These are phyloP conservation scores for Wickerhamomyces mucosus DNA, from an alignment of 805 yeast species.

Conservation along the genomic window DNA sequence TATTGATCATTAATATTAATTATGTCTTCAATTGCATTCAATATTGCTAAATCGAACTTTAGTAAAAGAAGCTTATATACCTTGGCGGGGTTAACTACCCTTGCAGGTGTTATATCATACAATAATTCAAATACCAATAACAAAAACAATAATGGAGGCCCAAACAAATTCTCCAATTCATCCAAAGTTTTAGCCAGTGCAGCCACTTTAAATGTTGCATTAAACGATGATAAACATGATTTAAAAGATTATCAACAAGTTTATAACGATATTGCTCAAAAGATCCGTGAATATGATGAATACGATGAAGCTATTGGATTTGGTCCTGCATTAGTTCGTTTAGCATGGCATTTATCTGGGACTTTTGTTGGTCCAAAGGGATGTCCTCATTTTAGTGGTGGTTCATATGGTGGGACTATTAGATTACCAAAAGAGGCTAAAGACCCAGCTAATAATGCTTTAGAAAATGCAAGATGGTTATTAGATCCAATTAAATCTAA, in stretches of 20 bases:
- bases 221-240: slow-evolving; percentile 20
- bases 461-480: slow-evolving; percentile 40
- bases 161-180: slow-evolving; percentile 9
- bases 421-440: slow-evolving; percentile 45
- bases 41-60: background rate
- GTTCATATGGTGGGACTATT: slow-evolving; percentile 66
- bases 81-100: slow-evolving; percentile 23
- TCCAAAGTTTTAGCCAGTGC: slow-evolving; percentile 26
- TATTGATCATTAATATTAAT: too few species aligned
- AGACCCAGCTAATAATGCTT: slow-evolving; percentile 41
- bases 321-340: slow-evolving; percentile 71
- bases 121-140: slow-evolving; percentile 8
- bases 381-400: slow-evolving; percentile 34
- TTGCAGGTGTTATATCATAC: slow-evolving; percentile 17
- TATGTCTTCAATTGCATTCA: background rate
- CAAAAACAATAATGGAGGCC: slow-evolving; percentile 13
- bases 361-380: slow-evolving; percentile 45
- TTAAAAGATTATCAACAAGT: slow-evolving; percentile 49
- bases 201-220: slow-evolving; percentile 26
- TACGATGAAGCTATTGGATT: slow-evolving; percentile 61
- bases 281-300: slow-evolving; percentile 43
- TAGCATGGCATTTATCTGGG: slow-evolving; percentile 87
- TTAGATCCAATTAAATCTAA: slow-evolving; percentile 45
- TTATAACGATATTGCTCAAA: slow-evolving; percentile 65
- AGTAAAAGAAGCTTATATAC: slow-evolving; percentile 9